Percentiles rank a stretch among this genome's conserved stretches.
Conservation (phyloP, 2,329 filamentous ascomycete species). For the Xylaria sp. region DNA sequence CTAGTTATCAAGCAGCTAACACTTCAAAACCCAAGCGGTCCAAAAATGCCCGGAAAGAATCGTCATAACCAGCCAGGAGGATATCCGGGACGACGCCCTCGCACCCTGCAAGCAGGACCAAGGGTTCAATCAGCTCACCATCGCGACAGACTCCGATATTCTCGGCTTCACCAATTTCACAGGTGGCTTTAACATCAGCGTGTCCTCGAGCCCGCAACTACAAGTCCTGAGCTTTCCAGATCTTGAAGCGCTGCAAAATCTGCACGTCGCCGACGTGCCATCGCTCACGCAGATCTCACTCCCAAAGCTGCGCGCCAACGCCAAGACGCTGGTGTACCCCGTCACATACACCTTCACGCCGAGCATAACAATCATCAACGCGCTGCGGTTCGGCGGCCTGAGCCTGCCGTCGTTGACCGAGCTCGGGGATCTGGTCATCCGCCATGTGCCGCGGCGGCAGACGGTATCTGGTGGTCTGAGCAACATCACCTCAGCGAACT, state of each 20-base stretch:
- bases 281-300: conserved; percentile 10
- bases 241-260: not conserved
- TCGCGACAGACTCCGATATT: not conserved
- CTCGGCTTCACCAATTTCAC: conserved; percentile 12
- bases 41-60: conserved; percentile 7
- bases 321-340: not conserved
- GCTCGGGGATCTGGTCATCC: not conserved
- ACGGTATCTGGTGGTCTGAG: not conserved
- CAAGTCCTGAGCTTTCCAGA: not conserved
- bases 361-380: not conserved
- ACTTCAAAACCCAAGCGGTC: not conserved
- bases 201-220: not conserved
- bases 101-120: not conserved
- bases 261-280: not conserved
- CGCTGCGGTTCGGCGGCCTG: not conserved
- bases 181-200: conserved; percentile 9
- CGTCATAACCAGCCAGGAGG: not conserved
- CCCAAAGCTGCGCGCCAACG: not conserved
- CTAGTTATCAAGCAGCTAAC: not conserved
- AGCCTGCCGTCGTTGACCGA: not conserved
- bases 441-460: conserved; percentile 1
- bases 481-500: not conserved
- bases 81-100: not conserved
- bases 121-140: not conserved
- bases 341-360: conserved; percentile 13